These are phyloP conservation scores for Balansia obtecta DNA, from an alignment of 2,329 filamentous ascomycete species.

Conservation along the genomic window DNA sequence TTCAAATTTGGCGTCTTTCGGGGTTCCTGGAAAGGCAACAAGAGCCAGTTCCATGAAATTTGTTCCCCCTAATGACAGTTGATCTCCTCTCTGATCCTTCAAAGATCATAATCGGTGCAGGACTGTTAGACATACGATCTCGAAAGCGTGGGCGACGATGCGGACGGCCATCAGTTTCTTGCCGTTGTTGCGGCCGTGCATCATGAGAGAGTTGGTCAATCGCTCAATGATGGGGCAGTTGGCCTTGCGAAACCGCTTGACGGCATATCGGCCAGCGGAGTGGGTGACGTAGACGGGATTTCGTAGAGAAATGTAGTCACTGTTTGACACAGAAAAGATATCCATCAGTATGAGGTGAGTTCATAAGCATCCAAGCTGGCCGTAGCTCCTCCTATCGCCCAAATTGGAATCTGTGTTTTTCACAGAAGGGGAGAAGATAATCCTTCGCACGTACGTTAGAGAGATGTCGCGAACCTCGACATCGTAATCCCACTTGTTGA, in stretches of 20 bases:
- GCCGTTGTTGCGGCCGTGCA: constrained; percentile 99
- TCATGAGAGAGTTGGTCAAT: constrained; percentile 99
- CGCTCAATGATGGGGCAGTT: constrained; percentile 99
- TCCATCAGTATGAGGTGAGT: constrained; percentile 21
- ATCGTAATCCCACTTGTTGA: constrained; percentile 98
- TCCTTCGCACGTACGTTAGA: constrained; percentile 62
- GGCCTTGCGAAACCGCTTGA: constrained; percentile 99
- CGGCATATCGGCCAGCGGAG: constrained; percentile 95
- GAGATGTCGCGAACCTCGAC: constrained; percentile 99
- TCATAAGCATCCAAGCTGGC: neutral
- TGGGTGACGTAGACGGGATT: constrained; percentile 98
- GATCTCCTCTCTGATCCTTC: no score
- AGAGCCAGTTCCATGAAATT: no score
- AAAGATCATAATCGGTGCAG: no score
- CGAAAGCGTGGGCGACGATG: constrained; percentile 97
- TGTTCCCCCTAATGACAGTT: no score
- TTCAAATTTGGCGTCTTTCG: no score
- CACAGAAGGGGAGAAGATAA: neutral
- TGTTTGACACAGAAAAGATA: constrained; percentile 27
- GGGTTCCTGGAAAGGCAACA: no score
- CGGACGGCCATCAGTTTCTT: constrained; percentile 99
- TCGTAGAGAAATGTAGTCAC: constrained; percentile 99
- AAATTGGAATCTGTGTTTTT: neutral
- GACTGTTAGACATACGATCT: constrained; percentile 66
- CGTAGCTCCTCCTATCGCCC: neutral